Evolutionary conservation across 441 rosid species (phyloP).

Genomic region (Populus hybrid): DNA sequence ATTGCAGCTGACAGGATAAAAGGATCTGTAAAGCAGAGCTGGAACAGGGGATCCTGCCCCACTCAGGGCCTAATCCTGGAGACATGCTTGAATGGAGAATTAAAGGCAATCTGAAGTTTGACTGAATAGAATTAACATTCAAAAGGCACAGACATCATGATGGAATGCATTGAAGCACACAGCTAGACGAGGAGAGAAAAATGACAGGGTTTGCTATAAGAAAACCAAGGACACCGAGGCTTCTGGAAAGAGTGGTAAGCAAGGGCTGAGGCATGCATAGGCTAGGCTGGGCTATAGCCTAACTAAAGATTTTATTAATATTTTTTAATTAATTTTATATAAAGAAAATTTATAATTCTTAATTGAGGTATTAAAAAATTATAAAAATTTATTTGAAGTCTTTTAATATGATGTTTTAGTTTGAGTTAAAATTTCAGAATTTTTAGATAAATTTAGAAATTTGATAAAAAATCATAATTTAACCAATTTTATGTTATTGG

Average conservation of each 20-base stretch:
- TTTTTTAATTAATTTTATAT: too few relatives aligned
- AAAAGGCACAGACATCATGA: conserved; percentile 24
- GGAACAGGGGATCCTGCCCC: conserved; percentile 34
- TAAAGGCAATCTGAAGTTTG: conserved; percentile 29
- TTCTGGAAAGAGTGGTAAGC: conserved; percentile 3
- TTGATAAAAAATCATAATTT: too few relatives aligned
- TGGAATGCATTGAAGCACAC: conserved; percentile 16
- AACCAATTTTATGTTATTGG: too few relatives aligned
- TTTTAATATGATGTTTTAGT: too few relatives aligned
- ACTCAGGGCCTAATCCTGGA: conserved; percentile 17
- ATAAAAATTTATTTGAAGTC: too few relatives aligned
- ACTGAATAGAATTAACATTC: conserved; percentile 7
- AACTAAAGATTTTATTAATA: too few relatives aligned
- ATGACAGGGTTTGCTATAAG: background rate
- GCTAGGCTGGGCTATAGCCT: too few relatives aligned
- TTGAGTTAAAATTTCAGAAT: too few relatives aligned
- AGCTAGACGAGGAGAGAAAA: conserved; percentile 2
- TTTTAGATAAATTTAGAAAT: too few relatives aligned
- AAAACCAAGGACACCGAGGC: background rate
- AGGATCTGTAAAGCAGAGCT: conserved; percentile 22
- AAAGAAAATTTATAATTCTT: too few relatives aligned
- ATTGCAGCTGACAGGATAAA: background rate
- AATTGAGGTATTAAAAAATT: too few relatives aligned
- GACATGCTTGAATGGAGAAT: conserved; percentile 20
- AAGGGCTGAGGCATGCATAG: too few relatives aligned